Base-by-base conservation (phyloP, 805 yeast genomes). In the Scheffersomyces lignosus region DNA sequence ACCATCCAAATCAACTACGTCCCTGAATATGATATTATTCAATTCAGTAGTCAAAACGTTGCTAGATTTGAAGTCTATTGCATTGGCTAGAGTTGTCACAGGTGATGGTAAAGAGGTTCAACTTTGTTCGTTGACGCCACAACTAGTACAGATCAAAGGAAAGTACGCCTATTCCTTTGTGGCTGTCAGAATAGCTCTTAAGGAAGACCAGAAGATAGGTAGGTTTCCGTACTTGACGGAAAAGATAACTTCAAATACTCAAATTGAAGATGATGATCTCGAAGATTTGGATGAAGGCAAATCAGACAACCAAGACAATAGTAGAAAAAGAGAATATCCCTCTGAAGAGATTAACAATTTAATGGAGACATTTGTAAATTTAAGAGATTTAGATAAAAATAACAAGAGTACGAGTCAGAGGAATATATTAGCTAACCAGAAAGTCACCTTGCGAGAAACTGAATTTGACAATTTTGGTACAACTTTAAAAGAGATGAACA, bases 121-220 rank as follows among this genome's bases (percentile, higher is more conserved):
- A 16, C 47, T 74, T 18, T 81, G 79, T 37, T 80, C 72, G 2
- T 59, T 83, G 44, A 60, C 70, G 10, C 95, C 93, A 0, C 54
- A 25, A 25, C 15, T 18, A 10, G 29, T 45, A 16, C 18, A 27
- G 14, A 25, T 36, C 2, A 26, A 15, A 12, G 33, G 27, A 4
- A 34, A 36, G 4, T 43, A 31, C 38, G 42, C 54, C 14, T 64
- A 74, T 40, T 70, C 72, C 0, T 69, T 87, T 36, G 60, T 74
- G 1, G 53, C 81, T 44, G 70, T 71, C 9, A 64, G 81, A 31
- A 53, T 88, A 9, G 93, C 96, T 1, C 86, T 76, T 56, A 73
- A 75, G 29, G 95, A 87, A 45, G 96, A 89, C 55, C 83, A 80
- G 44, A 76, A 77, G 46, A 66, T 79, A 12, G 78, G 89, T 3